Conservation (phyloP, 305 asterid genomes). For the Plantago lanceolata region DNA sequence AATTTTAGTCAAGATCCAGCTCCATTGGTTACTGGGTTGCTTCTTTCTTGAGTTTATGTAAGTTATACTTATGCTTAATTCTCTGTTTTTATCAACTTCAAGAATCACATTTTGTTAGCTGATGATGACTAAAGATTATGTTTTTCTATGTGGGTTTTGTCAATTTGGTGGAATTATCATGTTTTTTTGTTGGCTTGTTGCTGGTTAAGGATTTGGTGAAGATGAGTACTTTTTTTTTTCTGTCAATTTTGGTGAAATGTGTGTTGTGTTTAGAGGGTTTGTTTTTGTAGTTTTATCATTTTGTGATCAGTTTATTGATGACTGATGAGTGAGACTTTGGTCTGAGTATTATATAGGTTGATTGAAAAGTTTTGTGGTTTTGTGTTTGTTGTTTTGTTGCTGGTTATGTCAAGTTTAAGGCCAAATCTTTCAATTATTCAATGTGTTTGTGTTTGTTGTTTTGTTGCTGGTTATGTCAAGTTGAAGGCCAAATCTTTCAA, state of each 20-base stretch:
- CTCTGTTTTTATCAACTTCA: background rate
- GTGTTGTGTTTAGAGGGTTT: background rate
- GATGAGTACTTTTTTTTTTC: background rate
- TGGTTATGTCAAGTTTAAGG: no score
- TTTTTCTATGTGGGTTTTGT: background rate
- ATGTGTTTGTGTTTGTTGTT: slow-evolving; percentile 7
- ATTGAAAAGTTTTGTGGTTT: no score
- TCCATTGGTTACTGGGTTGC: background rate
- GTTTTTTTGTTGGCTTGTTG: background rate
- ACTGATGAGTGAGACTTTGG: background rate
- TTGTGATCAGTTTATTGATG: background rate
- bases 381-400: slow-evolving; percentile 15
- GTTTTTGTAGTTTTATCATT: background rate
- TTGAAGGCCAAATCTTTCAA: no score
- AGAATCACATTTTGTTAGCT: slow-evolving; percentile 1
- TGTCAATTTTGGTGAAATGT: slow-evolving; percentile 4
- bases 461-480: background rate
- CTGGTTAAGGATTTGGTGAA: background rate
- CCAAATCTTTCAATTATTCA: no score
- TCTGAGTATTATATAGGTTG: background rate
- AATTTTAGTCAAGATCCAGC: slow-evolving; percentile 1
- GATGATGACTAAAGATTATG: background rate
- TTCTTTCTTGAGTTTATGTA: background rate
- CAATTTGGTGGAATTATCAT: background rate
- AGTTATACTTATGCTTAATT: background rate